Evolutionary conservation across 2,329 filamentous ascomycete genomes (phyloP).

Genomic region (Arthrobotrys iridis): DNA sequence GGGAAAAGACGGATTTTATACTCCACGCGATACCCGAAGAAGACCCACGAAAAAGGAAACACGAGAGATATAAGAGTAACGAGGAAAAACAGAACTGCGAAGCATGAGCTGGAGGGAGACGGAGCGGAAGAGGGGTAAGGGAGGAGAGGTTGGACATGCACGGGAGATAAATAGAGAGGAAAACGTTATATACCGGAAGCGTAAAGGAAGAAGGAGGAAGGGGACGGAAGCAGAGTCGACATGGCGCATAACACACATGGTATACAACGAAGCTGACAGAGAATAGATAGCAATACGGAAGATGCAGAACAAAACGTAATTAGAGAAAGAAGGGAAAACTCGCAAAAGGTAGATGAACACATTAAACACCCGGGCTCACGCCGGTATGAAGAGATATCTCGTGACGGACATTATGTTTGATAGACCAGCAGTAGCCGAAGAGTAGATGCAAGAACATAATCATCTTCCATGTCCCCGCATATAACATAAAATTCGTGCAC

Average conservation of each 20-base stretch:
- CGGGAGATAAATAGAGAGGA: conserved; percentile 11
- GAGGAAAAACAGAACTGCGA: conserved; percentile 9
- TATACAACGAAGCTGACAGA: conserved; percentile 38
- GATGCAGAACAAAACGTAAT: conserved; percentile 1
- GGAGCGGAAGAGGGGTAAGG: not conserved
- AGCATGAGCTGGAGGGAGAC: conserved; percentile 12
- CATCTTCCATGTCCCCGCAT: conserved; percentile 14
- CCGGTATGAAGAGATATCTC: conserved; percentile 15
- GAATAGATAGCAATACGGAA: conserved; percentile 19
- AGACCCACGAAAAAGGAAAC: conserved; percentile 34
- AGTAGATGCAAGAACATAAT: conserved; percentile 29
- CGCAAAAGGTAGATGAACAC: conserved; percentile 3
- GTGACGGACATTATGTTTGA: conserved; percentile 26
- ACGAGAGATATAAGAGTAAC: too few species aligned
- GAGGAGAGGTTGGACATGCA: conserved; percentile 23
- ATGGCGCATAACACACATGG: conserved; percentile 52
- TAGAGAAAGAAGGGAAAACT: not conserved
- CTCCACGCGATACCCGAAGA: conserved; percentile 52
- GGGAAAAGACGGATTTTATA: conserved; percentile 53
- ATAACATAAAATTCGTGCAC: conserved; percentile 32
- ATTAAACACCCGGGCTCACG: conserved; percentile 18
- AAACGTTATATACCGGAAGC: conserved; percentile 41
- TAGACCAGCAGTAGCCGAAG: conserved; percentile 25
- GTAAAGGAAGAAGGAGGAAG: not conserved
- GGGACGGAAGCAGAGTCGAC: conserved; percentile 15